phyloP scores from a whole-genome alignment of 2,329 filamentous ascomycete genomes.

The Microsporum canis region DNA sequence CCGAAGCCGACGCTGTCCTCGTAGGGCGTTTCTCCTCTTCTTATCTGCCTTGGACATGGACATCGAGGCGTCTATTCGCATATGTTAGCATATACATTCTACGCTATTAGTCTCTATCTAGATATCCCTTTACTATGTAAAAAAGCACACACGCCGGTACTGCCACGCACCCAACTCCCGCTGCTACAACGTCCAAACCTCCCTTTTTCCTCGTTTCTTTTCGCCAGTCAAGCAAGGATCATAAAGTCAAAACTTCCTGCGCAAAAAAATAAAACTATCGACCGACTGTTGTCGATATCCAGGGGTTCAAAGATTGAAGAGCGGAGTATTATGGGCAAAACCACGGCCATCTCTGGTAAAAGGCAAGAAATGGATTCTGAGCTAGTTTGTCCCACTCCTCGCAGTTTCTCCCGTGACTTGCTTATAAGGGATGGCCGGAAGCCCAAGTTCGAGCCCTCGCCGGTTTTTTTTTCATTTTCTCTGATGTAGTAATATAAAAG shows the following conservation, averaged over 20 bases:
- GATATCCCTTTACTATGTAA: not conserved
- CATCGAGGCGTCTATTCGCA: too few species aligned
- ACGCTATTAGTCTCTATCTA: too few species aligned
- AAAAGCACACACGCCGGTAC: not conserved
- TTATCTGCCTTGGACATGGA: too few species aligned
- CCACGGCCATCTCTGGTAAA: constrained; percentile 73
- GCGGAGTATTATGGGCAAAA: constrained; percentile 48
- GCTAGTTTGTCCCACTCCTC: constrained; percentile 59
- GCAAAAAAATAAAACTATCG: constrained; percentile 28
- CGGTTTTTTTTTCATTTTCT: not conserved
- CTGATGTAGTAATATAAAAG: not conserved
- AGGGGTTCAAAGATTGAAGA: constrained; percentile 47
- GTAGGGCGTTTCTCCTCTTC: not conserved
- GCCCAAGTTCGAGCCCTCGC: constrained; percentile 23
- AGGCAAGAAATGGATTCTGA: constrained; percentile 65
- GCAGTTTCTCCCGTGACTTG: not conserved
- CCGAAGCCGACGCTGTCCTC: not conserved
- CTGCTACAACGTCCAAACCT: not conserved
- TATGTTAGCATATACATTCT: too few species aligned
- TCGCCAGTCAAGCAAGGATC: not conserved
- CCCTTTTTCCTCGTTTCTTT: not conserved
- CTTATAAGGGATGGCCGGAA: not conserved
- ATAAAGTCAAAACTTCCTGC: not conserved
- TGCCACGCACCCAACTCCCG: not conserved
- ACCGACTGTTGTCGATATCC: constrained; percentile 34